Evolutionary conservation across 345 rosid genomes (phyloP).

Genomic region (Rubroshorea leprosula): DNA sequence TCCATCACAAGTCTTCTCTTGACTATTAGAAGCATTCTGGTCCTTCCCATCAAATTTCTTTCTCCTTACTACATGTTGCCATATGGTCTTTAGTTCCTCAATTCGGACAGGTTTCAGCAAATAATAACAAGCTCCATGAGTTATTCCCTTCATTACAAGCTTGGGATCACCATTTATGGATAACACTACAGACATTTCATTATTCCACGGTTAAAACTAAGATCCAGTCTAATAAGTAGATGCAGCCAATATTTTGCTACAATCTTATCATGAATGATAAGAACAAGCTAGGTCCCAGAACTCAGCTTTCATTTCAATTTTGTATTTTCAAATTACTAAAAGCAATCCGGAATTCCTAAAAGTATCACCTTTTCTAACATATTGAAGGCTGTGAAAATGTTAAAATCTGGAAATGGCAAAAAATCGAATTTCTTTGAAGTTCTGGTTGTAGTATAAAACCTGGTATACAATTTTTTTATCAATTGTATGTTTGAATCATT

Average conservation of each 20-base stretch:
- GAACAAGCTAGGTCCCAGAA: background rate
- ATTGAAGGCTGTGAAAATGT: no score
- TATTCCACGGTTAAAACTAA: background rate
- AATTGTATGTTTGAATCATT: background rate
- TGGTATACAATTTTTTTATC: background rate
- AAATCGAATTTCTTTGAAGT: no score
- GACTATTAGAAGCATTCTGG: slow-evolving; percentile 22
- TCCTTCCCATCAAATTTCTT: slow-evolving; percentile 42
- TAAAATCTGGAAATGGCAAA: no score
- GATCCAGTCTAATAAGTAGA: background rate
- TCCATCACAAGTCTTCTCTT: slow-evolving; percentile 31
- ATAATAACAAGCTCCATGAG: slow-evolving; percentile 95
- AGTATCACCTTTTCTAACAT: no score
- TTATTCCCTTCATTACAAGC: slow-evolving; percentile 84
- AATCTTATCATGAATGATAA: background rate
- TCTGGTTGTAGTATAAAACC: no score
- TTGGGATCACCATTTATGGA: slow-evolving; percentile 75
- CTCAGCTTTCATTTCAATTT: background rate
- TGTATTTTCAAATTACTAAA: no score
- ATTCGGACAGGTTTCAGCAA: slow-evolving; percentile 83
- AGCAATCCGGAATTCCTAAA: no score
- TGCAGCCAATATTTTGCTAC: slow-evolving; percentile 2
- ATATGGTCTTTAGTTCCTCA: slow-evolving; percentile 87
- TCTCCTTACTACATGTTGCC: slow-evolving; percentile 90
- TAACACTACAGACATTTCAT: slow-evolving; percentile 51